Evolutionary conservation across 2,329 filamentous ascomycete species (phyloP), one percentile per base, ranked within the genome.

Genomic region (Nemania diffusa): DNA sequence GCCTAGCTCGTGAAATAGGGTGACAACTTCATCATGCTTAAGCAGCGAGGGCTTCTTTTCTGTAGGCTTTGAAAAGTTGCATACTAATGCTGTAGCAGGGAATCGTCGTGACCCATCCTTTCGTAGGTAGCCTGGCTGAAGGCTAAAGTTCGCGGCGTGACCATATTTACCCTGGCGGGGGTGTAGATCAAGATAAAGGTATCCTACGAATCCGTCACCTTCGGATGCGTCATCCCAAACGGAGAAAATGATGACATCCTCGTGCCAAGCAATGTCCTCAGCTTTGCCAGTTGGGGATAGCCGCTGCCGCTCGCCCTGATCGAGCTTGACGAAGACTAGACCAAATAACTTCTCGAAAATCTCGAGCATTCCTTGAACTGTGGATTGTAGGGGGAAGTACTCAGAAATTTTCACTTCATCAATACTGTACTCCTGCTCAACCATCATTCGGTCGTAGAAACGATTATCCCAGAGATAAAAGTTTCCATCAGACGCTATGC

Each of bases 281-380:
- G 87, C 88, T 77, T 90, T 90, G 64, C 88, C 88, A 1, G 88
- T 90, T 9, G 90, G 86, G 57, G 90, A 91, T 67, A 92, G 79
- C 44, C 83, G 83, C 57, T 87, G 84, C 40, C 90, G 85, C 71
- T 93, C 91, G 67, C 90, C 87, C 3, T 86, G 83, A 55, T 84
- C 85, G 26, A 96, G 83, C 80, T 94, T 87, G 17, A 94, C 87
- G 74, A 96, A 96, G 5, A 88, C 87, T 40, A 97, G 84, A 17
- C 92, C 93, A 71, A 97, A 93, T 5, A 96, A 84, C 77, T 92
- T 85, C 79, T 96, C 92, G 71, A 96, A 96, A 74, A 95, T 95
- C 73, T 89, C 86, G 55, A 96, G 84, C 92, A 97, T 95, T 64
- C 89, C 90, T 29, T 85, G 84, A 57, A 96, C 90, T 0, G 91